phyloP scores from a whole-genome alignment of 805 yeast species.

The Hanseniaspora singularis region DNA sequence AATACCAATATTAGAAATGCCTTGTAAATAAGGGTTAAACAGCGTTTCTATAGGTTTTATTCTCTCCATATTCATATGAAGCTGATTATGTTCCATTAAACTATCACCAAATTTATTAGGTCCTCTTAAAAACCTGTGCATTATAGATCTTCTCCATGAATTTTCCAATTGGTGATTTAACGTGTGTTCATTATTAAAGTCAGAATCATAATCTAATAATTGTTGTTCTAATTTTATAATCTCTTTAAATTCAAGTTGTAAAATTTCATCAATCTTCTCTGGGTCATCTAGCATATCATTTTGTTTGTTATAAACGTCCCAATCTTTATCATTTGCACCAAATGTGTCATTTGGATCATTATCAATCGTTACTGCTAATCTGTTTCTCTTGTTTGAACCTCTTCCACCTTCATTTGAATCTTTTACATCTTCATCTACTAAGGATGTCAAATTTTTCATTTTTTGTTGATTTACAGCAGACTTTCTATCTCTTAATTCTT shows the following conservation, averaged over 20 bases:
- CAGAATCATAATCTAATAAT: constrained; percentile 70
- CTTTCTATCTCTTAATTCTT: constrained; percentile 74
- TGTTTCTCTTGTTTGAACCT: constrained; percentile 33
- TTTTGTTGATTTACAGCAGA: constrained; percentile 84
- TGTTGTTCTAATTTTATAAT: constrained; percentile 58
- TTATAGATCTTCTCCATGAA: constrained; percentile 57
- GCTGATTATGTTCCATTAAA: constrained; percentile 62
- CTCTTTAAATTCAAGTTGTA: constrained; percentile 57
- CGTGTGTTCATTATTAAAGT: constrained; percentile 75
- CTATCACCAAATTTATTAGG: constrained; percentile 32
- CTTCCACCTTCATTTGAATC: constrained; percentile 23
- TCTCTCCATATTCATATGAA: constrained; percentile 82
- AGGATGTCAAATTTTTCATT: constrained; percentile 79
- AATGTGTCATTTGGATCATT: constrained; percentile 88
- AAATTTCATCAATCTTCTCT: constrained; percentile 55
- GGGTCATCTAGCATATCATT: constrained; percentile 57
- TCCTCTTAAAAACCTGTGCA: constrained; percentile 82
- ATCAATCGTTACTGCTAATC: constrained; percentile 59
- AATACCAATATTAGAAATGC: constrained; percentile 93
- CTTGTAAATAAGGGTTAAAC: constrained; percentile 88
- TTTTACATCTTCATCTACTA: constrained; percentile 58
- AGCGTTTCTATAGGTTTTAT: constrained; percentile 83
- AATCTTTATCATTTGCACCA: constrained; percentile 92
- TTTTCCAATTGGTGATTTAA: constrained; percentile 61
- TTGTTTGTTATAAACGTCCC: constrained; percentile 62